Base-by-base conservation (phyloP, 768 basidiomycete genomes). In the Hygrocybe punicea region DNA sequence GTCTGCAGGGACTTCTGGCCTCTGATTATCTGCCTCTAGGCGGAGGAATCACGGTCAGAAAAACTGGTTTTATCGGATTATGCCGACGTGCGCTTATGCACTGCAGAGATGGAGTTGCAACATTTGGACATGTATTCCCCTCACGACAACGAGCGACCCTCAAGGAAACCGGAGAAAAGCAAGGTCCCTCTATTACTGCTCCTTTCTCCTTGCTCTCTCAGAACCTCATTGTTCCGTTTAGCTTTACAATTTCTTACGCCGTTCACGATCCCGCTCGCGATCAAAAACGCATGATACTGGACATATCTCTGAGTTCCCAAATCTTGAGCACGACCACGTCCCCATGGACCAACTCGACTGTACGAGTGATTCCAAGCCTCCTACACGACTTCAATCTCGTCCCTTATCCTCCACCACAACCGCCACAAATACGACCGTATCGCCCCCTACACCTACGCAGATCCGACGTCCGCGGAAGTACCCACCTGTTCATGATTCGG, bases 351-450 rank as follows among this genome's bases (percentile, higher is more conserved):
- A 53, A 58, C 40, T 39, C 51, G 55, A 42, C 49, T 24, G 16
- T 29, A 5, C 17, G 2, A 19, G 23, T 61, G 70, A 69, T 48
- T 73, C 81, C 24, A 81, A 81, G 64, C 81, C 83, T 1, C 61
- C 73, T 23, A 72, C 79, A 4, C 79, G 84, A 56, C 58, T 80
- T 56, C 73, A 75, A 58, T 84, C 82, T 19, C 81, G 87, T 6
- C 87, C 87, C 3, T 71, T 89, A 21, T 87, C 86, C 2, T 80
- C 83, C 19, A 84, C 81, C 0, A 86, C 86, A 0, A 81, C 81
- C 16, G 79, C 81, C 1, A 86, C 86, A 2, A 81, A 81, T 63
- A 76, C 80, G 17, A 86, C 86, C 4, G 74, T 83, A 54, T 82
- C 80, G 6, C 84, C 84, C n/a, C 71, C 73, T 14, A 82, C 83